Conservation (phyloP, 2,329 filamentous ascomycete genomes). For the Xylaria sp. region DNA sequence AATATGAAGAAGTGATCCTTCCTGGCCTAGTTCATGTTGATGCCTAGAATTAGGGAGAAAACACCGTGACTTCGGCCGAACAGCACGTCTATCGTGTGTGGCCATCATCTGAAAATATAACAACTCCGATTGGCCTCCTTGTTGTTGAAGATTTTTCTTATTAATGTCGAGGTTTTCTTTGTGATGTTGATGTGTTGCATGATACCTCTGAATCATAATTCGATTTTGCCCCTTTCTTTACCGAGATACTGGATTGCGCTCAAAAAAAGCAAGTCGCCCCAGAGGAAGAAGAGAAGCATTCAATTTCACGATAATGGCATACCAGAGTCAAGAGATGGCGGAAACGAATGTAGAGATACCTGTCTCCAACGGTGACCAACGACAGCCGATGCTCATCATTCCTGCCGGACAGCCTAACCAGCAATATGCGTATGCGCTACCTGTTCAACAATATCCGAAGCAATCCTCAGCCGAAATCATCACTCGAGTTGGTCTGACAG, state of each 20-base stretch:
- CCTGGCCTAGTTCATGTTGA: background rate
- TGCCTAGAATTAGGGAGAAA: background rate
- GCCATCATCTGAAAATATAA: background rate
- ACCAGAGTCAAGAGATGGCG: constrained; percentile 7
- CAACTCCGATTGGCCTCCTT: background rate
- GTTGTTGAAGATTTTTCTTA: no score
- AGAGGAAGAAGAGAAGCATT: background rate
- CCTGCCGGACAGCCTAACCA: constrained; percentile 21
- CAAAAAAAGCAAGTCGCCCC: background rate
- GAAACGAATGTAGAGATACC: constrained; percentile 9
- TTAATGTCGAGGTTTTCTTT: no score
- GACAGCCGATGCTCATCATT: constrained; percentile 15
- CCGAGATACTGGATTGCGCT: background rate
- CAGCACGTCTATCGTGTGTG: background rate
- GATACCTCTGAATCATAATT: background rate
- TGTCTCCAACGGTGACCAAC: constrained; percentile 13
- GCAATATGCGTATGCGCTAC: constrained; percentile 18
- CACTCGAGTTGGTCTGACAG: constrained; percentile 25
- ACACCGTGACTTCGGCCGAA: background rate
- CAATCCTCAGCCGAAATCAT: constrained; percentile 23
- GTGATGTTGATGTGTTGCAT: no score
- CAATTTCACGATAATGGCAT: constrained; percentile 16
- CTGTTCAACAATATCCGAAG: constrained; percentile 25
- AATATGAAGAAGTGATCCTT: background rate
- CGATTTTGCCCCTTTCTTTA: background rate